A percentile compares a stretch with the other conserved stretches of the same genome.
phyloP scores from a whole-genome alignment of 192 early-diverging fungal genomes.

The Coemansia sp. region DNA sequence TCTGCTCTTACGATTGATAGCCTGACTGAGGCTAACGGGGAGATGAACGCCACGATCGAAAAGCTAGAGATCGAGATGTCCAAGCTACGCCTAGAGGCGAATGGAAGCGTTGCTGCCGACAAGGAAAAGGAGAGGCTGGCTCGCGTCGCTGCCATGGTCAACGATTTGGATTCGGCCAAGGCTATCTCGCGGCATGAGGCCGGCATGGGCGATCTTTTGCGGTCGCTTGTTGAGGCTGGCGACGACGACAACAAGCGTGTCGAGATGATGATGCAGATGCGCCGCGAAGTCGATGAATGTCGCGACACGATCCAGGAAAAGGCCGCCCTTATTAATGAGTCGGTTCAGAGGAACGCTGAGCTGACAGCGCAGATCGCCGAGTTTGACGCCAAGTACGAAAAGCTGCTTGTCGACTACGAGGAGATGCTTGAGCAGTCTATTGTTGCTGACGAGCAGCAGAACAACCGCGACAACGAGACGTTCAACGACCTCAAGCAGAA shows the following conservation, averaged over 20 bases:
- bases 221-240: slow-evolving; percentile 53
- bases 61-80: slow-evolving; percentile 67
- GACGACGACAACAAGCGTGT: slow-evolving; percentile 49
- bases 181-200: slow-evolving; percentile 55
- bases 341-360: slow-evolving; percentile 18
- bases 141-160: slow-evolving; percentile 52
- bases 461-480: slow-evolving; percentile 60
- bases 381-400: slow-evolving; percentile 46
- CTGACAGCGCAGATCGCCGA: slow-evolving; percentile 29
- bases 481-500: slow-evolving; percentile 80
- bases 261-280: slow-evolving; percentile 48
- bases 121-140: slow-evolving; percentile 63
- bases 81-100: slow-evolving; percentile 53
- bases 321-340: slow-evolving; percentile 24
- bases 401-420: slow-evolving; percentile 54
- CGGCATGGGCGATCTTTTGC: slow-evolving; percentile 52
- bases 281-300: slow-evolving; percentile 48
- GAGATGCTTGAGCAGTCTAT: slow-evolving; percentile 58
- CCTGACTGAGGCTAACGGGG: slow-evolving; percentile 81
- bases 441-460: slow-evolving; percentile 52
- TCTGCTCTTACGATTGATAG: slow-evolving; percentile 84
- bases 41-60: slow-evolving; percentile 74
- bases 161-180: slow-evolving; percentile 47
- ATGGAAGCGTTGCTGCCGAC: slow-evolving; percentile 15
- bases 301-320: slow-evolving; percentile 28